phyloP scores from a whole-genome alignment of 1,284 basidiomycete genomes.

The Irpex sp. region DNA sequence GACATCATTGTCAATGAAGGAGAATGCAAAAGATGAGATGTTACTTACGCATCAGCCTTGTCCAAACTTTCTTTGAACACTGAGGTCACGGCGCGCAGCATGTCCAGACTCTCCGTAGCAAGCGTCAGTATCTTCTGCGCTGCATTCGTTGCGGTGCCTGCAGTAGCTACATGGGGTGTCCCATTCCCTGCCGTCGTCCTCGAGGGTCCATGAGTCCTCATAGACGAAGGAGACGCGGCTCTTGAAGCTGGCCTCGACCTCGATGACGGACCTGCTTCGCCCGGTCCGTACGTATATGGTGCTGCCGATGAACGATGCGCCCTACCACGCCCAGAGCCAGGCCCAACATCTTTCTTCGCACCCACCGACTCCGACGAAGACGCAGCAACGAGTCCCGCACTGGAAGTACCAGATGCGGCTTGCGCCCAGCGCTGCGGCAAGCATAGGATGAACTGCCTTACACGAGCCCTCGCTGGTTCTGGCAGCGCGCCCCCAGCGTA shows the following conservation, averaged over 20 bases:
- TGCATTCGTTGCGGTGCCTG: constrained; percentile 58
- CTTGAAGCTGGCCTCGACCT: constrained; percentile 31
- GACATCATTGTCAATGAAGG: constrained; percentile 1
- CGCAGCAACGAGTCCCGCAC: not conserved
- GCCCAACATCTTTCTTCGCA: constrained; percentile 13
- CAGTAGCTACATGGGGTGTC: constrained; percentile 4
- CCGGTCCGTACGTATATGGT: constrained; percentile 26
- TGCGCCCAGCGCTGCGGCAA: constrained; percentile 79
- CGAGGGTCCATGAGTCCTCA: constrained; percentile 21
- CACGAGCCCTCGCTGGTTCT: constrained; percentile 75
- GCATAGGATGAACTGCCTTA: constrained; percentile 78
- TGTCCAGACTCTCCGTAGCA: constrained; percentile 88
- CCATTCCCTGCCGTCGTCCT: constrained; percentile 22
- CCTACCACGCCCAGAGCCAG: constrained; percentile 7
- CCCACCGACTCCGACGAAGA: constrained; percentile 3
- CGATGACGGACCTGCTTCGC: constrained; percentile 26
- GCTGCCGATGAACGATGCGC: constrained; percentile 16
- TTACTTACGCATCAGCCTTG: constrained; percentile 78
- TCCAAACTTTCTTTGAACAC: constrained; percentile 89
- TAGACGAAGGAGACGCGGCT: constrained; percentile 23
- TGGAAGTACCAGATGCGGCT: constrained; percentile 16
- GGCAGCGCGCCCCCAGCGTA: constrained; percentile 85
- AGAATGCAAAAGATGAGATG: not conserved
- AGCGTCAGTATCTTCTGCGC: constrained; percentile 82
- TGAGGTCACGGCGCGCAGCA: constrained; percentile 82